Evolutionary conservation across 2,329 filamentous ascomycete species (phyloP).

Genomic region (Xenosphaeropsis pyriputrescens): DNA sequence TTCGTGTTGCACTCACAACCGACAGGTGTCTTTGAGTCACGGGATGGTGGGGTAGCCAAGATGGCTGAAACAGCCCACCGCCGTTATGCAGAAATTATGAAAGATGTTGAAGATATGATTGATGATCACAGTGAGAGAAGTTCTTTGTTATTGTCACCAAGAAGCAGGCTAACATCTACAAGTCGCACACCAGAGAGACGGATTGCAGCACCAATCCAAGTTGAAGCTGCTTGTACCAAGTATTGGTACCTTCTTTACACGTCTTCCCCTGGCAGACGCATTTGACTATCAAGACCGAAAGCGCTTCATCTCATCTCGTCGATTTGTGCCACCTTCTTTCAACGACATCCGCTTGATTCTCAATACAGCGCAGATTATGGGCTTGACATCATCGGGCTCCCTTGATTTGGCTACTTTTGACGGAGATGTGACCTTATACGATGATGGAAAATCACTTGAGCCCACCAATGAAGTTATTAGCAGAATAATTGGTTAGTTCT

Average conservation of each 20-base stretch:
- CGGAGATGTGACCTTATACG: slow-evolving; percentile 92
- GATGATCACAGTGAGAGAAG: slow-evolving; percentile 65
- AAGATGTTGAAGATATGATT: slow-evolving; percentile 82
- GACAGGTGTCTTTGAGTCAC: slow-evolving; percentile 65
- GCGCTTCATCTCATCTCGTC: slow-evolving; percentile 75
- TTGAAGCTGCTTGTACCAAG: slow-evolving; percentile 83
- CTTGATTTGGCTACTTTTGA: slow-evolving; percentile 90
- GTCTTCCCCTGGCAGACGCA: slow-evolving; percentile 71
- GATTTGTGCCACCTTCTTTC: slow-evolving; percentile 92
- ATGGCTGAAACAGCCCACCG: slow-evolving; percentile 72
- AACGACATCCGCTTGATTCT: slow-evolving; percentile 89
- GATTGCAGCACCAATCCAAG: slow-evolving; percentile 63
- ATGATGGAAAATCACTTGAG: slow-evolving; percentile 70
- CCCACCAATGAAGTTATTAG: slow-evolving; percentile 64
- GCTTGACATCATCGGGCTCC: slow-evolving; percentile 58
- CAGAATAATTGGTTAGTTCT: slow-evolving; percentile 31
- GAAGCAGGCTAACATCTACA: background rate
- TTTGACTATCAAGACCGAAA: slow-evolving; percentile 82
- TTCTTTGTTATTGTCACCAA: background rate
- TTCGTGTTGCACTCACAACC: slow-evolving; percentile 96
- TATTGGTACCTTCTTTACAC: slow-evolving; percentile 88
- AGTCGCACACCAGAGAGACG: slow-evolving; percentile 58
- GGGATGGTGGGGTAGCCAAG: slow-evolving; percentile 45
- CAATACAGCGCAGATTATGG: slow-evolving; percentile 91
- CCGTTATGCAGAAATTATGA: slow-evolving; percentile 89